Conservation (phyloP, 1,284 basidiomycete species). For the Puccinia coronata region DNA sequence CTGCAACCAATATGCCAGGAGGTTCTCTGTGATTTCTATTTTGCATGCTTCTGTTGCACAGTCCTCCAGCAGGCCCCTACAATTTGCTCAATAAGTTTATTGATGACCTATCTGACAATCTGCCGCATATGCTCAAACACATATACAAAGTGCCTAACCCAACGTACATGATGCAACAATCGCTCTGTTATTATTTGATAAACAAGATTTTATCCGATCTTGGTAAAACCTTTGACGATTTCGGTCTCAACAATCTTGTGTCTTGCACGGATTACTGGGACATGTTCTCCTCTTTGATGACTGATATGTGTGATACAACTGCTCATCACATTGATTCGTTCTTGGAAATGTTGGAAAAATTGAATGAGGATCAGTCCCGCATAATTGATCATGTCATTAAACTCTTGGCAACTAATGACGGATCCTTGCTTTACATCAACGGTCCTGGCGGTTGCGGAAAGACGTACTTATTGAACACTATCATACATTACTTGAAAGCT, state of each 20-base stretch:
- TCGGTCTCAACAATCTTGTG: too few species aligned
- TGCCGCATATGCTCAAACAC: background rate
- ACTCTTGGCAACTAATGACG: background rate
- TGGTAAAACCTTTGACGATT: background rate
- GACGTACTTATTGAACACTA: too few species aligned
- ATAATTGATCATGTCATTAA: background rate
- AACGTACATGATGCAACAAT: background rate
- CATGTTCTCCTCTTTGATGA: background rate
- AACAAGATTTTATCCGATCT: background rate
- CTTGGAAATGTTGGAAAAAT: background rate
- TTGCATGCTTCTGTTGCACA: too few species aligned
- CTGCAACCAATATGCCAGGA: background rate
- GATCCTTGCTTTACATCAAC: background rate
- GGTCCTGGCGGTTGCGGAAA: background rate
- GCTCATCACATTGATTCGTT: background rate
- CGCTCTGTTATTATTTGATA: background rate
- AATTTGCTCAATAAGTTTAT: background rate
- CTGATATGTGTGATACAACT: background rate
- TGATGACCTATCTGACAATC: background rate
- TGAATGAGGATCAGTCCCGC: background rate
- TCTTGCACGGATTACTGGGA: too few species aligned
- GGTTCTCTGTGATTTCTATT: background rate
- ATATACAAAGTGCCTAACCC: background rate
- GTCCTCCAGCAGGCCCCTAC: background rate
- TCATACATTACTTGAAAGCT: background rate